Evolutionary conservation across 1,139 yeast genomes (phyloP), one percentile per base, ranked within the genome.

Genomic region (Neolecta irregularis): DNA sequence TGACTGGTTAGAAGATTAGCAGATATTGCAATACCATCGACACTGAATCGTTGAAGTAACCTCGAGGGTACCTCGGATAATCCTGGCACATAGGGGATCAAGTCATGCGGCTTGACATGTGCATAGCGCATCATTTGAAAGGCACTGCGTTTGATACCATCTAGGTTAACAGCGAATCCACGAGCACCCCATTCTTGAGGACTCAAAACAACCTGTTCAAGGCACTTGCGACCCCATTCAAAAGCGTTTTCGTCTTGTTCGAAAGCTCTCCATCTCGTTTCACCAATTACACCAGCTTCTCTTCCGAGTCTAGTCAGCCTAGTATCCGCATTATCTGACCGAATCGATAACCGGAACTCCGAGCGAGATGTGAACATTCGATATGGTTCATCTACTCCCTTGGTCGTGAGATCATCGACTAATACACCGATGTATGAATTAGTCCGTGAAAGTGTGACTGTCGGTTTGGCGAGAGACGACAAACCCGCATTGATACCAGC

Each of bases 351-450:
- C 49, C 98, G 64, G 54, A 81, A 91, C 52, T 91, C 99, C 0
- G 93, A 79, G 37, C 99, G 66, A 2, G 95, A 81, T 0, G 98
- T 91, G 51, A 91, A 91, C 98, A 91, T 91, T 44, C 99, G 64
- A 53, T 91, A 91, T 1, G 99, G 99, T 52, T 91, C 99, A 42
- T 77, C 85, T 1, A 91, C 94, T 13, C 98, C 99, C 56, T 83
- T 81, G 1, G 95, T 85, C 25, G 83, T 78, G 46, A 91, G 62
- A 57, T 91, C 99, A 55, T 91, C 98, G 30, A 91, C 75, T 41
- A 91, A 60, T 5, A 88, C 93, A 1, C 98, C 99, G 41, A 81
- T 66, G 49, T 80, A 85, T 0, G 93, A 95, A 51, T 83, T 91
- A 1, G 81, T 67, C 43, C 99, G 62, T 12, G 70, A 64, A 13